Percentiles rank a stretch among this genome's conserved stretches.
Evolutionary conservation across 345 rosid species (phyloP).

Genomic region (Boechera divaricarpa): DNA sequence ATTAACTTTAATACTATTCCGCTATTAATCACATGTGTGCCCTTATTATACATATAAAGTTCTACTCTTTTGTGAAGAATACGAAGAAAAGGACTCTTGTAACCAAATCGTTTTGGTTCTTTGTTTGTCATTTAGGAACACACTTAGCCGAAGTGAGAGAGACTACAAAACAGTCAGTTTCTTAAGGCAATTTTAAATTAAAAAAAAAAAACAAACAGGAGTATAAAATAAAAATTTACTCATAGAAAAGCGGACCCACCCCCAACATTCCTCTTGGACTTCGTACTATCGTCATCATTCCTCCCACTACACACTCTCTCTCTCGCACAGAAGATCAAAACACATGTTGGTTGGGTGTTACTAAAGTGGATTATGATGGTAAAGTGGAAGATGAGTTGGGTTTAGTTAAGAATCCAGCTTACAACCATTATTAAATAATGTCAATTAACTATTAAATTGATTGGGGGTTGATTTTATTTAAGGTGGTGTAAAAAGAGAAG

Average conservation of each 20-base stretch:
- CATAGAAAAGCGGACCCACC: neutral
- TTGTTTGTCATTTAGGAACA: slow-evolving; percentile 23
- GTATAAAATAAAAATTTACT: neutral
- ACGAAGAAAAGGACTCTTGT: neutral
- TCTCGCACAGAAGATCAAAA: slow-evolving; percentile 12
- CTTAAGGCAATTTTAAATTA: neutral
- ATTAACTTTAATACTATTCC: neutral
- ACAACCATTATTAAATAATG: neutral
- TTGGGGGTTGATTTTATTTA: neutral
- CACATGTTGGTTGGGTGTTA: slow-evolving; percentile 25
- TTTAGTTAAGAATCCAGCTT: neutral
- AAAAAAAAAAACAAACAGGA: neutral
- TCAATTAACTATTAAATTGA: neutral
- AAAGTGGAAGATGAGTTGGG: slow-evolving; percentile 17
- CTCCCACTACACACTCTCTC: neutral
- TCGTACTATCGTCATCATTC: slow-evolving; percentile 12
- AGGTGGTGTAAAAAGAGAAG: neutral
- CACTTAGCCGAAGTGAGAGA: neutral
- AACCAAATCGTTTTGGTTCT: neutral
- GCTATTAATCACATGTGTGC: neutral
- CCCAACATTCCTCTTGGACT: slow-evolving; percentile 35
- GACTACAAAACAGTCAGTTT: neutral
- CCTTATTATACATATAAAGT: neutral
- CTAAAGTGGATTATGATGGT: neutral
- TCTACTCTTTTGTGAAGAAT: neutral